Percentiles rank a stretch among this genome's conserved stretches.
phyloP scores from a whole-genome alignment of 495 filamentous ascomycete species.

The Lophiotrema nucula region DNA sequence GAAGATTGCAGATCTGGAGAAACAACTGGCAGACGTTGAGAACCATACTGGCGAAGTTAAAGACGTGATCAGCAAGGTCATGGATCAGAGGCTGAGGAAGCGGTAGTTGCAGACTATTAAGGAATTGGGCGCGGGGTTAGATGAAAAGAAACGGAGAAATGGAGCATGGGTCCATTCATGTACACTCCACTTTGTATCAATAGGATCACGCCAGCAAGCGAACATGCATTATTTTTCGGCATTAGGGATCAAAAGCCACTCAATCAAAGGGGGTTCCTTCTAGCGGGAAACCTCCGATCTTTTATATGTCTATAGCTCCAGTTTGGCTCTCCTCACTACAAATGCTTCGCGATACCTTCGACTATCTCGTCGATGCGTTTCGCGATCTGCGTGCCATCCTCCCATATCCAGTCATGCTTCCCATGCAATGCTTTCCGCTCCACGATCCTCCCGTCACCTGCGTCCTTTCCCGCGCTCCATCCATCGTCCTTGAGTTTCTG shows the following conservation, averaged over 20 bases:
- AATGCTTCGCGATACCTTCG: too few species aligned
- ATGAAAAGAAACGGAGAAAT: neutral
- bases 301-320: too few species aligned
- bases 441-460: conserved; percentile 19
- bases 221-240: too few species aligned
- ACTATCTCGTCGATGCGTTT: conserved; percentile 32
- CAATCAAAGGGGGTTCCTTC: too few species aligned
- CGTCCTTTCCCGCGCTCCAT: conserved; percentile 20
- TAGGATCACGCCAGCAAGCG: neutral
- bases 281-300: too few species aligned
- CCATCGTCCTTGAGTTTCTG: conserved; percentile 36
- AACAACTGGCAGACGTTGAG: conserved; percentile 21
- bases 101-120: too few species aligned
- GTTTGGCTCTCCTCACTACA: too few species aligned
- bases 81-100: conserved; percentile 29
- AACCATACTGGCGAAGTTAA: conserved; percentile 3
- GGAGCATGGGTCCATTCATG: too few species aligned
- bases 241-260: too few species aligned
- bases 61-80: conserved; percentile 23
- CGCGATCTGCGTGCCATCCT: conserved; percentile 53
- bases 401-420: conserved; percentile 63
- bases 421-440: conserved; percentile 52
- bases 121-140: neutral
- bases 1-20: conserved; percentile 32
- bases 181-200: neutral